These are phyloP conservation scores for Colletotrichum limetticola DNA, from an alignment of 2,329 filamentous ascomycete species.

Conservation along the genomic window DNA sequence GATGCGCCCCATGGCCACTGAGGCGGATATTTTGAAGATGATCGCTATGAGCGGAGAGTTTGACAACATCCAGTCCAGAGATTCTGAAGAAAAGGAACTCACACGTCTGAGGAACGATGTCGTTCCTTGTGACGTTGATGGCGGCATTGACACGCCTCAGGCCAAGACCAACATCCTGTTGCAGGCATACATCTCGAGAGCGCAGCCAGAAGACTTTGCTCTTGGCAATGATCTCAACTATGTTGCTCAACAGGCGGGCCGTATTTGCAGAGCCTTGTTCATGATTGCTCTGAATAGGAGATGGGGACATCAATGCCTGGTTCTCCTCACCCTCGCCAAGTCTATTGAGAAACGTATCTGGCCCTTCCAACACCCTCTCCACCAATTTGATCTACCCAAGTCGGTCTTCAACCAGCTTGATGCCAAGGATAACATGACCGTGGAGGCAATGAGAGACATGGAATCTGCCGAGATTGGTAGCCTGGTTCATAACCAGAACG, in stretches of 20 bases:
- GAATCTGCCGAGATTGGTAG: constrained; percentile 89
- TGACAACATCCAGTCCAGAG: constrained; percentile 93
- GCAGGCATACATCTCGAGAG: constrained; percentile 92
- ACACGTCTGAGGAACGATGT: constrained; percentile 75
- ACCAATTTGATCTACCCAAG: constrained; percentile 91
- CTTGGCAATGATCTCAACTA: constrained; percentile 92
- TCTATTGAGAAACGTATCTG: constrained; percentile 97
- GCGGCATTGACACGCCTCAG: constrained; percentile 77
- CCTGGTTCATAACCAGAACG: constrained; percentile 89
- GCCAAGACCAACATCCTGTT: constrained; percentile 96
- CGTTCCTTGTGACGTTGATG: constrained; percentile 82
- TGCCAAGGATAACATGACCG: constrained; percentile 78
- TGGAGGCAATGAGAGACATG: constrained; percentile 93
- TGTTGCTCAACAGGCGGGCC: constrained; percentile 92
- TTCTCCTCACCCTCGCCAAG: constrained; percentile 91
- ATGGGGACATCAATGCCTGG: constrained; percentile 95
- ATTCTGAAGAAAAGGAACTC: constrained; percentile 92
- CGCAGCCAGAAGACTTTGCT: constrained; percentile 91
- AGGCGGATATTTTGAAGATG: constrained; percentile 95
- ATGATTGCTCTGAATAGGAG: constrained; percentile 96
- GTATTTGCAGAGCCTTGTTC: constrained; percentile 94
- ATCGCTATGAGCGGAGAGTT: constrained; percentile 98
- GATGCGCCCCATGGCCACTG: constrained; percentile 87
- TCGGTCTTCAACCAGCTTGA: constrained; percentile 87
- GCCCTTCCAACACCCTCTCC: constrained; percentile 93